Percentiles rank a stretch among this genome's conserved stretches.
Conservation (phyloP, 2,329 filamentous ascomycete species). For the Moelleriella libera region DNA sequence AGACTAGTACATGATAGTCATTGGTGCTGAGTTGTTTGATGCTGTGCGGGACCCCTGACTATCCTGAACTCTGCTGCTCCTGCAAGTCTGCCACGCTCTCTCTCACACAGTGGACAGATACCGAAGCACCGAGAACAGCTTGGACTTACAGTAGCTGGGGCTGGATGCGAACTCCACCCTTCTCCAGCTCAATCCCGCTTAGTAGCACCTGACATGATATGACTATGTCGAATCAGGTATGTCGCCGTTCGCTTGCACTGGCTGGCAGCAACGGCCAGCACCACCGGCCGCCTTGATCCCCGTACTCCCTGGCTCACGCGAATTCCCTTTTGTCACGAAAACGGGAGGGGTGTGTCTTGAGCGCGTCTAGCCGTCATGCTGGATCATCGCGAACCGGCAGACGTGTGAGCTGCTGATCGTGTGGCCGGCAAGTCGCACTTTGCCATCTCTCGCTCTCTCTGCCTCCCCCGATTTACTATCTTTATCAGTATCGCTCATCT, state of each 20-base stretch:
- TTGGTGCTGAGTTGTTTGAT: background rate
- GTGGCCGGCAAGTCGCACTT: background rate
- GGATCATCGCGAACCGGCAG: no score
- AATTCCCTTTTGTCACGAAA: background rate
- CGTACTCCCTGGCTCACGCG: background rate
- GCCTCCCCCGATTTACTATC: background rate
- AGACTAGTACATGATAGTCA: background rate
- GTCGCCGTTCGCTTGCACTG: background rate
- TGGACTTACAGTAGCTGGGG: slow-evolving; percentile 1
- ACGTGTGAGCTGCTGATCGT: background rate
- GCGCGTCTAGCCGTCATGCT: no score
- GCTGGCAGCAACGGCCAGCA: background rate
- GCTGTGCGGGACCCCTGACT: background rate
- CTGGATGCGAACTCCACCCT: slow-evolving; percentile 3
- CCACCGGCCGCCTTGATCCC: background rate
- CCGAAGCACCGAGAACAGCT: background rate
- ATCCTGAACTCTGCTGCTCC: background rate
- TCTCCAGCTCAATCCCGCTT: slow-evolving; percentile 1
- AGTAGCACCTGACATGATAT: background rate
- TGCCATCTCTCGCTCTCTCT: background rate
- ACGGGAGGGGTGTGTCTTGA: background rate
- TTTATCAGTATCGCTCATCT: background rate
- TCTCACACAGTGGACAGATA: background rate
- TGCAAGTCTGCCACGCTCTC: background rate
- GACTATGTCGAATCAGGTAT: slow-evolving; percentile 1